Evolutionary conservation across 805 yeast species (phyloP), one percentile per base, ranked within the genome.

Genomic region (Monosporozyma solicola): DNA sequence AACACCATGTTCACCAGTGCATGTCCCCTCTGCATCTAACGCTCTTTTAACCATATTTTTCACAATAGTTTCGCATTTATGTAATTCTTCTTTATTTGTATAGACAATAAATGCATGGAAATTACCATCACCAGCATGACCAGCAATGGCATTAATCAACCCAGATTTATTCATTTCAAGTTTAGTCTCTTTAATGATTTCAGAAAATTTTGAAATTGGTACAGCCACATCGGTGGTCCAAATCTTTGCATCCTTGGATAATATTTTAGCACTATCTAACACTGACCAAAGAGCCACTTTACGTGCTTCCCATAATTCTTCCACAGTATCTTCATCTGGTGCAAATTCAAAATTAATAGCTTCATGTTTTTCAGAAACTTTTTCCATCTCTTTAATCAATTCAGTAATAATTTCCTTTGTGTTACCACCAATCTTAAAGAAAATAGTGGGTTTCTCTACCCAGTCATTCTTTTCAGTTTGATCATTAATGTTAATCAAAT

Each of bases 1-100:
- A 41, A 88, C 80, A 13, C 95, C 96, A 64, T 87, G 95, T 62
- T 87, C 95, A 37, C 95, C 95, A 4, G 90, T 84, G 58, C 89
- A 83, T 1, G 96, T 87, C 1, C 95, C 95, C 51, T 87, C 95
- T 41, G 82, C 77, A 1, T 71, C 76, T 16, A 87, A 69, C 0
- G 92, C 95, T 43, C 83, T 65, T 46, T 74, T 62, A 48, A 85
- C 85, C 85, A 87, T 82, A 50, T 78, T 72, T 29, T 76, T 74
- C 13, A 84, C 83, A 11, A 84, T 61, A 11, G 64, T 61, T 54
- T 78, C 76, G 2, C 80, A 83, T 24, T 65, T 66, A 1, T 70
- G 67, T 20, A 71, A 60, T 57, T 81, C 78, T 22, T 77, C 76
- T 0, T 80, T 79, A 50, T 75, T 76, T 47, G 74, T 75, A 66